Evolutionary conservation across 768 basidiomycete genomes (phyloP).

Genomic region (Kwoniella sp.): DNA sequence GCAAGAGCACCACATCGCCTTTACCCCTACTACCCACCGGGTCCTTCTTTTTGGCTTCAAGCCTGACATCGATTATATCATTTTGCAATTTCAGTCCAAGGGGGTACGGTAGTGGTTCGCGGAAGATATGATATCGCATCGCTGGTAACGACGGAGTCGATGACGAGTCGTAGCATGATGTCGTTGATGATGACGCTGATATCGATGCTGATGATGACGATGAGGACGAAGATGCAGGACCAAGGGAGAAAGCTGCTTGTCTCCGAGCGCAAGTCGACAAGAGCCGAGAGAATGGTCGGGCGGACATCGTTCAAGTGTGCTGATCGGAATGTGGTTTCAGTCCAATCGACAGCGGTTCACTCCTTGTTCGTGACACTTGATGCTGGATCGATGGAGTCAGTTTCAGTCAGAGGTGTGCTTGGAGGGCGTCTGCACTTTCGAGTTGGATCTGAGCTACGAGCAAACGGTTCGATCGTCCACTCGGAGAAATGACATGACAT

Average conservation of each 20-base stretch:
- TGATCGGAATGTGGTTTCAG: too few species aligned
- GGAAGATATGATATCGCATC: constrained; percentile 70
- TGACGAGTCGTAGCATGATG: constrained; percentile 4
- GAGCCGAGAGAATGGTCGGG: constrained; percentile 7
- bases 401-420: too few species aligned
- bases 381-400: too few species aligned
- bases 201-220: not conserved
- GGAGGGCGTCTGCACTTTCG: too few species aligned
- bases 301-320: constrained; percentile 1
- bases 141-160: constrained; percentile 26
- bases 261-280: not conserved
- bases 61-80: constrained; percentile 45
- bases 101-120: constrained; percentile 74
- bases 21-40: constrained; percentile 30
- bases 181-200: constrained; percentile 6
- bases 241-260: not conserved
- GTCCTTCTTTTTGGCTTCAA: constrained; percentile 33
- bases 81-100: constrained; percentile 57
- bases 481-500: too few species aligned
- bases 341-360: too few species aligned
- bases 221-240: not conserved
- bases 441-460: too few species aligned
- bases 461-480: too few species aligned
- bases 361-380: too few species aligned
- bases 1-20: constrained; percentile 53